Conservation (phyloP, 179 eudicot species). For the Amaranthus tricolor region DNA sequence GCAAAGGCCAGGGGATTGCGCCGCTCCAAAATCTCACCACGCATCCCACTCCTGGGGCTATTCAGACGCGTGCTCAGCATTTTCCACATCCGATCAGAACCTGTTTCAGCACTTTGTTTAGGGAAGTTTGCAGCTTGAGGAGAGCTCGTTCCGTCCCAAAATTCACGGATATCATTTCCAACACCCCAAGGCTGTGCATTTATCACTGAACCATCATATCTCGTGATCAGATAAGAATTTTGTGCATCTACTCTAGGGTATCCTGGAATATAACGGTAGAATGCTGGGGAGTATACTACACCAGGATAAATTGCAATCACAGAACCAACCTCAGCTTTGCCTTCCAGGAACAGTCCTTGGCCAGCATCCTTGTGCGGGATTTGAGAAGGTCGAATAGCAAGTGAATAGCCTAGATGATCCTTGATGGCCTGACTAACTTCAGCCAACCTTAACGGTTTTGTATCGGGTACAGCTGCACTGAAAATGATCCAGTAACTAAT, state of each 20-base stretch:
- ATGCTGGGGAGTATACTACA: conserved; percentile 82
- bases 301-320: conserved; percentile 96
- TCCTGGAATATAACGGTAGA: conserved; percentile 86
- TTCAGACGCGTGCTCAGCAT: conserved; percentile 80
- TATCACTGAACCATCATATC: conserved; percentile 88
- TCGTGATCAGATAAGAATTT: conserved; percentile 77
- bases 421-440: conserved; percentile 60
- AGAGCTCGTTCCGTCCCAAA: conserved; percentile 55
- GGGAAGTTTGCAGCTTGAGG: conserved; percentile 21
- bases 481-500: conserved; percentile 34
- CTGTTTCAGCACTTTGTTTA: conserved; percentile 31
- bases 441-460: conserved; percentile 56
- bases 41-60: conserved; percentile 27
- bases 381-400: conserved; percentile 64
- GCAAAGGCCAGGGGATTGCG: conserved; percentile 86
- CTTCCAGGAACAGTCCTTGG: conserved; percentile 75
- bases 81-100: conserved; percentile 82
- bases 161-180: conserved; percentile 67
- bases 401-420: conserved; percentile 71
- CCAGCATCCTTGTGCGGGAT: conserved; percentile 91
- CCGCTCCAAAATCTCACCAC: conserved; percentile 68
- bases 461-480: conserved; percentile 67
- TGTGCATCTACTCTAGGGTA: conserved; percentile 77
- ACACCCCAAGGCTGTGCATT: conserved; percentile 93
- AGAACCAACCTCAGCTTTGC: conserved; percentile 80